These are phyloP conservation scores for Aspergillus sparsus DNA, from an alignment of 495 filamentous ascomycete species.

Conservation along the genomic window DNA sequence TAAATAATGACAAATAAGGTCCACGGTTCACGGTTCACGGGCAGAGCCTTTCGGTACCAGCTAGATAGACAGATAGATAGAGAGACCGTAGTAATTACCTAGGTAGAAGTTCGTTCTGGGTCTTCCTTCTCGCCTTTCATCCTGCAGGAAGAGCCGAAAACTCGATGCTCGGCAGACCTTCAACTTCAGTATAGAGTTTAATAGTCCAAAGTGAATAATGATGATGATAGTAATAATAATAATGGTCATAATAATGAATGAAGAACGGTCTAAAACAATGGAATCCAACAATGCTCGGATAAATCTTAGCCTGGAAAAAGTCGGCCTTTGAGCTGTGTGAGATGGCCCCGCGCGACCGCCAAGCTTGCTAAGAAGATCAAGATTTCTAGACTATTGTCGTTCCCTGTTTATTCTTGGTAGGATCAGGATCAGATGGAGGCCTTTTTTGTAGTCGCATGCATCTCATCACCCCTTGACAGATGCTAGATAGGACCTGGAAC, in stretches of 20 bases:
- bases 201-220: not conserved
- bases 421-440: not conserved
- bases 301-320: not conserved
- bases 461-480: not conserved
- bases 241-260: no score
- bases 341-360: conserved; percentile 15
- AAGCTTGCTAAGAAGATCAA: conserved; percentile 27
- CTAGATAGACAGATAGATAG: not conserved
- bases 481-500: conserved; percentile 3
- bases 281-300: not conserved
- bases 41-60: not conserved
- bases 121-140: not conserved
- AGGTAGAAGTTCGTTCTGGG: not conserved
- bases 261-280: not conserved
- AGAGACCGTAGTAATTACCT: no score
- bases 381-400: conserved; percentile 13
- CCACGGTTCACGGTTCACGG: no score
- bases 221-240: no score
- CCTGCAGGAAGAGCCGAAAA: not conserved
- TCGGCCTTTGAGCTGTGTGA: not conserved
- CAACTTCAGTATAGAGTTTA: not conserved
- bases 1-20: conserved; percentile 1
- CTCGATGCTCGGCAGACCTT: not conserved
- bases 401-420: conserved; percentile 5
- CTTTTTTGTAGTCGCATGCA: not conserved